Percentiles rank a stretch among this genome's conserved stretches.
Conservation (phyloP, 805 yeast species). For the Candida orba region DNA sequence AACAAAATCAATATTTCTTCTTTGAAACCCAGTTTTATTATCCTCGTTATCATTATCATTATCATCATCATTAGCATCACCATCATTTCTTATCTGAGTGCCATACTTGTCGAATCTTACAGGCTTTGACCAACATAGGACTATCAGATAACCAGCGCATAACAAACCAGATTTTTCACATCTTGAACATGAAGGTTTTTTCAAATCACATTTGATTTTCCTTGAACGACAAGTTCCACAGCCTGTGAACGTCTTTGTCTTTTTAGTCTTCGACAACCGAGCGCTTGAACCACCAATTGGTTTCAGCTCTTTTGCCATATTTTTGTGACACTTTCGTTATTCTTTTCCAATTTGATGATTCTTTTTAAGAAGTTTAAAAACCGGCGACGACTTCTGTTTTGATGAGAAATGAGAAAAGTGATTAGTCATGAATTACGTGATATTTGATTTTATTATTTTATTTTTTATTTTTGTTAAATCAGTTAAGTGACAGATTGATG, state of each 20-base stretch:
- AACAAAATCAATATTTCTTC: constrained; percentile 71
- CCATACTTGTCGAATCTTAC: constrained; percentile 43
- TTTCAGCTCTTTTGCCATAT: neutral
- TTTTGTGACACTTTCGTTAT: constrained; percentile 1
- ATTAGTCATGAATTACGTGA: neutral
- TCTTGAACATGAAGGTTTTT: constrained; percentile 61
- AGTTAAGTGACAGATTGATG: too few species aligned
- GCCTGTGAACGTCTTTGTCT: constrained; percentile 75
- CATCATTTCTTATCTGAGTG: constrained; percentile 21
- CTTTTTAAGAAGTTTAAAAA: neutral
- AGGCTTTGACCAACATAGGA: constrained; percentile 66
- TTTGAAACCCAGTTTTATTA: constrained; percentile 50
- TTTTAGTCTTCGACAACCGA: constrained; percentile 20
- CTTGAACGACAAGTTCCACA: constrained; percentile 83
- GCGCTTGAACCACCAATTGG: neutral
- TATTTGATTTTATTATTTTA: neutral
- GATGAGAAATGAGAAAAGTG: too few species aligned
- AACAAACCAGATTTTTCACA: constrained; percentile 59
- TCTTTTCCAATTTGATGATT: constrained; percentile 1
- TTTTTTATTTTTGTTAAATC: neutral
- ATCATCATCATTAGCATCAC: constrained; percentile 8
- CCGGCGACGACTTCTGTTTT: constrained; percentile 6
- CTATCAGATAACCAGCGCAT: constrained; percentile 81
- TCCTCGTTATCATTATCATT: constrained; percentile 15
- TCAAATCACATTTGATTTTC: constrained; percentile 74